Evolutionary conservation across 2,329 filamentous ascomycete species (phyloP).

Genomic region (Chaetomiaceae sp.): DNA sequence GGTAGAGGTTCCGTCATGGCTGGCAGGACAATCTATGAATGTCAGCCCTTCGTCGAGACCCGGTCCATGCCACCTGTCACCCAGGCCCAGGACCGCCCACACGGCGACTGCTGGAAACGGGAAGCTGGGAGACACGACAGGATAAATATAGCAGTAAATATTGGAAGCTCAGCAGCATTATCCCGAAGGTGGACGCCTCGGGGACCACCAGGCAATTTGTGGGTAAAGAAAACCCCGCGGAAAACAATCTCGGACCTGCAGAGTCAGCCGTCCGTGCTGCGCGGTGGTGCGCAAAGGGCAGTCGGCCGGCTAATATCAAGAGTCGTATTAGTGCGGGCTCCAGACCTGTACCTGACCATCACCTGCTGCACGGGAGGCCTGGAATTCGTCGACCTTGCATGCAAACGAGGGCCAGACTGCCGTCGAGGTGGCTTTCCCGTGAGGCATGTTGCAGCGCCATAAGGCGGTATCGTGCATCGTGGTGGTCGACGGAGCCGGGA

Average conservation of each 20-base stretch:
- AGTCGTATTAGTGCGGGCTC: neutral
- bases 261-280: neutral
- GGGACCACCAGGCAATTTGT: conserved; percentile 8
- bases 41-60: neutral
- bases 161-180: neutral
- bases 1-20: neutral
- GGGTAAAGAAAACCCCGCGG: conserved; percentile 9
- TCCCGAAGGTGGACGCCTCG: too few relatives aligned
- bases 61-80: neutral
- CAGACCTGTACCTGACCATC: neutral
- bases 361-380: neutral
- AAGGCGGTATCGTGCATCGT: neutral
- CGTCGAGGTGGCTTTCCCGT: neutral
- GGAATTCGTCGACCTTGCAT: neutral
- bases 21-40: neutral
- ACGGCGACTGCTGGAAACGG: neutral
- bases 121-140: neutral
- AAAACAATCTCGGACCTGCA: conserved; percentile 5
- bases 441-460: neutral
- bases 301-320: conserved; percentile 3
- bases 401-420: neutral
- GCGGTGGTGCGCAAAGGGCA: neutral
- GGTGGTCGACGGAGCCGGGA: neutral
- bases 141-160: conserved; percentile 11
- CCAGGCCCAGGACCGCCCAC: neutral